These are phyloP conservation scores for Zarea fungicola DNA, from an alignment of 2,329 filamentous ascomycete species.

Conservation along the genomic window DNA sequence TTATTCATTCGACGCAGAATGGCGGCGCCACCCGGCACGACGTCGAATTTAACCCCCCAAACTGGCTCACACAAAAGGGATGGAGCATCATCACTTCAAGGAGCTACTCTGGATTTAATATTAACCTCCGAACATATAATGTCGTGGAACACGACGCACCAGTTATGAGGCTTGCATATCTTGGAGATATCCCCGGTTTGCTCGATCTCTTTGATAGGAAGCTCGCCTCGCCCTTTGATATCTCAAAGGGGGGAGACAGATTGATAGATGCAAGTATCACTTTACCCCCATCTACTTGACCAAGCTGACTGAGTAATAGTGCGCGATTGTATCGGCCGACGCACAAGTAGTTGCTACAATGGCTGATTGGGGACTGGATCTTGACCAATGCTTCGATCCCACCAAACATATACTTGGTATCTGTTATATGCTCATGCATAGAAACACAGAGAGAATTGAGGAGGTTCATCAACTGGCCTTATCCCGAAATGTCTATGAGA, in stretches of 20 bases:
- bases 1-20: too few relatives aligned
- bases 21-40: not conserved
- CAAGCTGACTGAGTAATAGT: not conserved
- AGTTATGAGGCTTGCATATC: not conserved
- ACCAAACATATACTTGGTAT: too few relatives aligned
- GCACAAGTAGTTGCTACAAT: not conserved
- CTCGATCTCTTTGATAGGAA: not conserved
- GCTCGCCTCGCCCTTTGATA: not conserved
- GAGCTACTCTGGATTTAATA: not conserved
- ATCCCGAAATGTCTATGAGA: too few relatives aligned
- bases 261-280: not conserved
- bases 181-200: not conserved
- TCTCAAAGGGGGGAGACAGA: not conserved
- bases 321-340: not conserved
- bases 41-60: not conserved
- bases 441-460: too few relatives aligned
- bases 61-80: not conserved
- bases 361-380: not conserved
- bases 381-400: not conserved
- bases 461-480: too few relatives aligned
- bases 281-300: too few relatives aligned
- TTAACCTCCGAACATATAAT: not conserved
- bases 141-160: not conserved
- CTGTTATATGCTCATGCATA: too few relatives aligned
- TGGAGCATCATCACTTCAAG: not conserved